Evolutionary conservation across 2,329 filamentous ascomycete species (phyloP).

Genomic region (Coniochaeta sp.): DNA sequence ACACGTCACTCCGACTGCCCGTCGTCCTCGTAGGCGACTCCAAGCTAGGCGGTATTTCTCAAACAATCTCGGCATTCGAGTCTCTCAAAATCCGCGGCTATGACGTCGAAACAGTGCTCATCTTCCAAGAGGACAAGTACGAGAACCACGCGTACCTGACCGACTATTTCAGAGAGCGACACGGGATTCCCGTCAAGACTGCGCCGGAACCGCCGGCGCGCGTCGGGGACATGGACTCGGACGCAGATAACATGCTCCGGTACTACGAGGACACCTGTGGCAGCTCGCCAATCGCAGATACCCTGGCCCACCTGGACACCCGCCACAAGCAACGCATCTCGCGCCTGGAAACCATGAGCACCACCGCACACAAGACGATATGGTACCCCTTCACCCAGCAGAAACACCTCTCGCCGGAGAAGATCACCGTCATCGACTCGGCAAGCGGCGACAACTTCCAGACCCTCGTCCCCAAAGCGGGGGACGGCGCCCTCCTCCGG

Average conservation of each 20-base stretch:
- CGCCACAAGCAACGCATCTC: slow-evolving; percentile 49
- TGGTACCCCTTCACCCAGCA: slow-evolving; percentile 91
- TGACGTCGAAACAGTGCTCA: slow-evolving; percentile 60
- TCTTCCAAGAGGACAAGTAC: slow-evolving; percentile 61
- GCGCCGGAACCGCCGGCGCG: slow-evolving; percentile 53
- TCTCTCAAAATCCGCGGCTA: slow-evolving; percentile 72
- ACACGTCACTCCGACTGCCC: slow-evolving; percentile 65
- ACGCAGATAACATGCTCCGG: slow-evolving; percentile 47
- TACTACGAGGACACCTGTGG: slow-evolving; percentile 49
- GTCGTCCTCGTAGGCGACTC: slow-evolving; percentile 69
- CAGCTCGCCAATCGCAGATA: background rate
- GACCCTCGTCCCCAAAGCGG: slow-evolving; percentile 24
- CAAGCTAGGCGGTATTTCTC: slow-evolving; percentile 70
- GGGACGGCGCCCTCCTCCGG: slow-evolving; percentile 33
- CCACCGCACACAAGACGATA: slow-evolving; percentile 54
- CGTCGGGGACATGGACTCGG: slow-evolving; percentile 29
- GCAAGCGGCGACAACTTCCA: slow-evolving; percentile 76
- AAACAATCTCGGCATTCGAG: slow-evolving; percentile 74
- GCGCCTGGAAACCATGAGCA: slow-evolving; percentile 52
- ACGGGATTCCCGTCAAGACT: slow-evolving; percentile 47
- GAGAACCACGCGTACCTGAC: slow-evolving; percentile 61
- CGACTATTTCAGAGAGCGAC: slow-evolving; percentile 56
- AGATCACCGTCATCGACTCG: slow-evolving; percentile 71
- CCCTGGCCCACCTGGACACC: slow-evolving; percentile 43
- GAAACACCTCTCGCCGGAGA: slow-evolving; percentile 48